phyloP scores from a whole-genome alignment of 1,284 basidiomycete species.

The Microbotryum saponariae region DNA sequence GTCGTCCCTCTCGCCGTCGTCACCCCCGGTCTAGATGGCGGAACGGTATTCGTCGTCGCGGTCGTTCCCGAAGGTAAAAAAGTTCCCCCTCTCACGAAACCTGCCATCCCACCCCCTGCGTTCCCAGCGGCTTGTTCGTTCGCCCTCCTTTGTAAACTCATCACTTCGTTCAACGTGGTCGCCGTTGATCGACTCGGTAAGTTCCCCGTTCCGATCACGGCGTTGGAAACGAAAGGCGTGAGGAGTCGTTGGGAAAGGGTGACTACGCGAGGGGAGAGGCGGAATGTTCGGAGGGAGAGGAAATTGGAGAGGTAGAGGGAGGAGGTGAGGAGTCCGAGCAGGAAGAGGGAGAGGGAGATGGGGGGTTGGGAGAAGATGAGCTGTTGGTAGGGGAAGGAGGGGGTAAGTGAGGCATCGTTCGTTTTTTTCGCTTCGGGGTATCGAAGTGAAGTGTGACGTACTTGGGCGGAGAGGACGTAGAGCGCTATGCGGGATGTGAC shows the following conservation, averaged over 20 bases:
- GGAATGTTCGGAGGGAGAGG: slow-evolving; percentile 63
- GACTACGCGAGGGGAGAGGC: slow-evolving; percentile 55
- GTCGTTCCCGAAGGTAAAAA: neutral
- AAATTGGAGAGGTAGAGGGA: slow-evolving; percentile 71
- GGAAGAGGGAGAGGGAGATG: slow-evolving; percentile 54
- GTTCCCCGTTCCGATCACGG: neutral
- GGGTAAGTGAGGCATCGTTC: neutral
- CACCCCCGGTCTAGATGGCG: too few species aligned
- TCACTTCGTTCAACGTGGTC: slow-evolving; percentile 4
- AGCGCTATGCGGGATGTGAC: slow-evolving; percentile 18
- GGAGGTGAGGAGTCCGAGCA: slow-evolving; percentile 61
- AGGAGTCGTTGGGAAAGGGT: slow-evolving; percentile 51
- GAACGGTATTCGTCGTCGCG: neutral
- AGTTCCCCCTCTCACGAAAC: neutral
- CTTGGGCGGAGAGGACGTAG: slow-evolving; percentile 14
- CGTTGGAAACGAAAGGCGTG: slow-evolving; percentile 56
- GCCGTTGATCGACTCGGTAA: slow-evolving; percentile 1
- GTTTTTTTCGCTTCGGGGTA: neutral
- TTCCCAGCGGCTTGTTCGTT: neutral
- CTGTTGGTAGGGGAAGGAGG: slow-evolving; percentile 59
- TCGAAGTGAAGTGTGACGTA: neutral
- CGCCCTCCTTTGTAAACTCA: neutral
- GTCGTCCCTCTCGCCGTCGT: neutral
- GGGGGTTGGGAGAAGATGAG: slow-evolving; percentile 60
- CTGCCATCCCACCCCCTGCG: too few species aligned